phyloP scores from a whole-genome alignment of 352 stramenopile species.

The Globisporangium paroecandrum region DNA sequence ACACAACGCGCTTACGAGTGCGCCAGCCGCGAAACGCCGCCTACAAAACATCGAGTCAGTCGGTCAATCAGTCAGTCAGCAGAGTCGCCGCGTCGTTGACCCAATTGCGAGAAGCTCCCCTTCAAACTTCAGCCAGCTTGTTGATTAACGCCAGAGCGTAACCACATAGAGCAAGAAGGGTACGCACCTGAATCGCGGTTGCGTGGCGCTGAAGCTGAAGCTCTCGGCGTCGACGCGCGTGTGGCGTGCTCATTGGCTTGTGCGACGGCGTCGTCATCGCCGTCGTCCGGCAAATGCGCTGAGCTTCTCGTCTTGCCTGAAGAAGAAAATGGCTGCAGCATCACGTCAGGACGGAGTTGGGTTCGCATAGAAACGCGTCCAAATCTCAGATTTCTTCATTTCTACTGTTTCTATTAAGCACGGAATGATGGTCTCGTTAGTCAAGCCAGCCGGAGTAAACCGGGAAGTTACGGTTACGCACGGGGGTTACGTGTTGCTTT shows the following conservation, averaged over 20 bases:
- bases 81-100: neutral
- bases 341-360: neutral
- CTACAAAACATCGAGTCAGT: conserved; percentile 19
- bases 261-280: neutral
- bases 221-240: conserved; percentile 7
- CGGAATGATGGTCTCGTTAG: neutral
- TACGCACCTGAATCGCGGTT: conserved; percentile 23
- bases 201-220: conserved; percentile 19
- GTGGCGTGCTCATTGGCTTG: neutral
- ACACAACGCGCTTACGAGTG: conserved; percentile 40
- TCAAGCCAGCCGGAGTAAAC: neutral
- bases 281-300: conserved; percentile 4
- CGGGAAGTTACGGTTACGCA: neutral
- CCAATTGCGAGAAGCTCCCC: conserved; percentile 4
- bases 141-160: neutral
- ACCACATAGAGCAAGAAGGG: neutral
- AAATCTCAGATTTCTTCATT: neutral
- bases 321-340: neutral
- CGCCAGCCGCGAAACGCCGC: conserved; percentile 55
- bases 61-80: neutral
- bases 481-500: neutral
- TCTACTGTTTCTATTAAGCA: neutral
- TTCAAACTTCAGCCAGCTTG: neutral
- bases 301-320: neutral
- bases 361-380: neutral